A percentile compares a stretch with the other conserved stretches of the same genome.
Evolutionary conservation across 164 flowering plant genomes (phyloP).

Genomic region (Berberis thunbergii): DNA sequence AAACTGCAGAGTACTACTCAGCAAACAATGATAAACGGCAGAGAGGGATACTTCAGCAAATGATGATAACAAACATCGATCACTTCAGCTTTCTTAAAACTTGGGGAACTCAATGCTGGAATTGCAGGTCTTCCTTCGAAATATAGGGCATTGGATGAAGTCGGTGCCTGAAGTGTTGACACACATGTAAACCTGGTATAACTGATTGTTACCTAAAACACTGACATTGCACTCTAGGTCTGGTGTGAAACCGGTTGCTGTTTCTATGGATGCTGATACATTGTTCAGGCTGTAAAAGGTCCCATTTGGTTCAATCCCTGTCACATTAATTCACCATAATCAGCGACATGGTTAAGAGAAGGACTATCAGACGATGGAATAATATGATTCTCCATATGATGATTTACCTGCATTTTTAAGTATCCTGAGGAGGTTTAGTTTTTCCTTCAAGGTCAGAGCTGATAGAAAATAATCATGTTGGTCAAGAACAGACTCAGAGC

Average conservation of each 20-base stretch:
- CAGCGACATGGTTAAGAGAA: background rate
- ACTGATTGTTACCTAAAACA: conserved; percentile 24
- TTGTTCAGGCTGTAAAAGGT: conserved; percentile 20
- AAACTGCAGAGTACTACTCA: no score
- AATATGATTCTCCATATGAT: background rate
- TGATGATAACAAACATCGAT: background rate
- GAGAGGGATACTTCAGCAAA: background rate
- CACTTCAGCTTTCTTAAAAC: conserved; percentile 3
- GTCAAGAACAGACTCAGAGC: conserved; percentile 34
- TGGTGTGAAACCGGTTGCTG: conserved; percentile 28
- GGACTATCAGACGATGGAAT: background rate
- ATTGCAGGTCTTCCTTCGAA: conserved; percentile 31
- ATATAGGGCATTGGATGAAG: conserved; percentile 36
- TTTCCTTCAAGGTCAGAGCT: conserved; percentile 26
- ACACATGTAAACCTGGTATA: conserved; percentile 42
- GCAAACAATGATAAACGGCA: background rate
- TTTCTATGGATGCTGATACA: conserved; percentile 31
- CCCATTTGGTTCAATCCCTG: conserved; percentile 39
- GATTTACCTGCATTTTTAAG: conserved; percentile 21
- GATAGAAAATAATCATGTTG: conserved; percentile 32
- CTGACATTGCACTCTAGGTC: conserved; percentile 40
- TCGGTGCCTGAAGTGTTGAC: conserved; percentile 28
- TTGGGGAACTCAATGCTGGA: conserved; percentile 30
- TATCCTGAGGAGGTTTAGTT: conserved; percentile 20
- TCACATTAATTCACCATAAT: background rate